Evolutionary conservation across 768 basidiomycete genomes (phyloP), one percentile per base, ranked within the genome.

Genomic region (Trametes punicea): DNA sequence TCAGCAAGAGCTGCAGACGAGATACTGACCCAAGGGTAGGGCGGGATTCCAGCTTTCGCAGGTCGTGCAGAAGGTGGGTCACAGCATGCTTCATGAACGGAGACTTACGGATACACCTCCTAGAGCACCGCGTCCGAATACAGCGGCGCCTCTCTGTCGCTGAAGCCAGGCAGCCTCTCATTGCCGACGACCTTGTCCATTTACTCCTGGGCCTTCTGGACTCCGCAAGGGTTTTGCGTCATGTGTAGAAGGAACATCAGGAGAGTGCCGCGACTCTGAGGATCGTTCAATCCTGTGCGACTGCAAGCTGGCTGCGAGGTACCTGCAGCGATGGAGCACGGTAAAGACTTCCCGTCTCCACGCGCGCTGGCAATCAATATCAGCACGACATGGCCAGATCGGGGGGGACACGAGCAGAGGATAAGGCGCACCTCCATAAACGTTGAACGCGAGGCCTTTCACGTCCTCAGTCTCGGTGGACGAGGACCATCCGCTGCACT

Each of bases 181-280:
- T 27, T 51, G 8, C 77, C 76, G 4, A 76, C 62, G 1, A 76
- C 73, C 3, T 62, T 48, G 54, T 78, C 76, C 2, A 78, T 65
- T 53, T 79, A 76, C 10, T 66, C 67, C 41, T 76, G 76, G 5
- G 75, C 76, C 46, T 70, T 73, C 10, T 52, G 56, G 33, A 69
- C 67, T 0, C 71, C 68, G 4, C 74, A 68, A 0, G 75, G 76
- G 52, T 73, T 64, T 6, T 73, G 64, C 0, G 66, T 51, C 60
- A 73, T 71, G 15, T 71, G 71, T n/a, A 75, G 64, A 62, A 77
- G 73, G 44, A 77, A 72, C 0, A 71, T 68, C 38, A 67, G 65
- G 13, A 74, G 67, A 13, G 70, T 64, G 11, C 74, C 70, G 15
- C 72, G 73, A 5, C 72, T 76, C 76, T 77, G 31, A 8, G 8